Conservation (phyloP, 345 rosid genomes). For the Bruguiera gymnorhiza region DNA sequence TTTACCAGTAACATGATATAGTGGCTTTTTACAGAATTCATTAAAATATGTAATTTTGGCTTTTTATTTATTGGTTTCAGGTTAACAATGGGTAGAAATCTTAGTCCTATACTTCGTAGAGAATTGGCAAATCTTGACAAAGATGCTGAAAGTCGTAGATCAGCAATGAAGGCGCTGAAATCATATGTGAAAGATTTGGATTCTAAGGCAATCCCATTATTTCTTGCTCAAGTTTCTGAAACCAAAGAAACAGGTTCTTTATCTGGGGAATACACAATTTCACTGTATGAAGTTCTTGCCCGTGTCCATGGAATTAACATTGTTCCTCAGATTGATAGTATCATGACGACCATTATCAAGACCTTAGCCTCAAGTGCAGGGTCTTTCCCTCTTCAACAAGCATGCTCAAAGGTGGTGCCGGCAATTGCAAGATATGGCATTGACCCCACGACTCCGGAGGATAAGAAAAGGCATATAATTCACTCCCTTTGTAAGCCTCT, state of each 20-base stretch:
- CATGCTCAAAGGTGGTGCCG: conserved; percentile 89
- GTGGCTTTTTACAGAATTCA: not conserved
- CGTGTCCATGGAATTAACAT: conserved; percentile 91
- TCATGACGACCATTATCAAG: conserved; percentile 78
- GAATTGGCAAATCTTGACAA: conserved; percentile 84
- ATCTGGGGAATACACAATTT: conserved; percentile 82
- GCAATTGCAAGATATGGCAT: conserved; percentile 91
- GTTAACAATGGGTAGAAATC: conserved; percentile 59
- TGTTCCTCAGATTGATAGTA: conserved; percentile 83
- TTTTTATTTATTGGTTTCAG: conserved; percentile 23
- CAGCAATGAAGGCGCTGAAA: conserved; percentile 80
- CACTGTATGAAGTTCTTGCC: conserved; percentile 91
- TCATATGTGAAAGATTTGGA: conserved; percentile 79
- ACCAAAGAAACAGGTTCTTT: conserved; percentile 80
- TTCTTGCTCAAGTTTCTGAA: conserved; percentile 86
- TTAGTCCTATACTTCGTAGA: conserved; percentile 59
- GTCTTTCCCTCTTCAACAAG: conserved; percentile 93
- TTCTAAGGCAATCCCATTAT: conserved; percentile 72
- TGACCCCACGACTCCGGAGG: conserved; percentile 65
- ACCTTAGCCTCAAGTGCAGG: conserved; percentile 89
- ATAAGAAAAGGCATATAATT: conserved; percentile 66
- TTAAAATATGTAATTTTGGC: not conserved
- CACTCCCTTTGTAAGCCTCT: conserved; percentile 87
- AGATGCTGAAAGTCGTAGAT: conserved; percentile 69
- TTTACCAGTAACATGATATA: not conserved